phyloP scores from a whole-genome alignment of 768 basidiomycete genomes.

The Botryobasidium botryosum region DNA sequence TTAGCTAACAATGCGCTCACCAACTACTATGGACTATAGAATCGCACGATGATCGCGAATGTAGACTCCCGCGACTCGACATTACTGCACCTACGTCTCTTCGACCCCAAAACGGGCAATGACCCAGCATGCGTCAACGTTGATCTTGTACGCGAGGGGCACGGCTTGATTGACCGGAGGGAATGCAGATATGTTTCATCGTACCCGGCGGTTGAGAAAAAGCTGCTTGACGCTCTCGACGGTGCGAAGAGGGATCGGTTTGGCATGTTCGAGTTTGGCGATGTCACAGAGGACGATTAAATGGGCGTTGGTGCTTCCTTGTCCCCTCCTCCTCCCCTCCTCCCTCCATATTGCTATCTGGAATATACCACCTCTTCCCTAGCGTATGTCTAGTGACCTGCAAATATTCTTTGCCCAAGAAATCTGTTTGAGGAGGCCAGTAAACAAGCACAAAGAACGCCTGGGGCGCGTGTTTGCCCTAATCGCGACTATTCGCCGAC shows the following conservation, averaged over 20 bases:
- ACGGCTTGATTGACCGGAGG: constrained; percentile 65
- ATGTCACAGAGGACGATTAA: constrained; percentile 64
- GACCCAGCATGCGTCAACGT: constrained; percentile 79
- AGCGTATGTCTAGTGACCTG: no score
- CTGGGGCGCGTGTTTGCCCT: no score
- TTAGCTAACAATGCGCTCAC: neutral
- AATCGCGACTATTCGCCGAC: no score
- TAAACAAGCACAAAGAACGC: no score
- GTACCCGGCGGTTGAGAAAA: constrained; percentile 51
- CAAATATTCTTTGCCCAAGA: no score
- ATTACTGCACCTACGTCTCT: constrained; percentile 74
- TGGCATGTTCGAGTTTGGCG: constrained; percentile 87
- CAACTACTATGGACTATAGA: constrained; percentile 19
- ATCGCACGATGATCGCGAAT: constrained; percentile 94
- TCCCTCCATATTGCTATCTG: no score
- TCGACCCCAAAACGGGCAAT: constrained; percentile 57
- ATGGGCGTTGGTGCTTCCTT: no score
- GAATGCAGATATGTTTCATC: constrained; percentile 51
- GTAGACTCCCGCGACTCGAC: constrained; percentile 71
- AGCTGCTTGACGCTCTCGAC: constrained; percentile 40
- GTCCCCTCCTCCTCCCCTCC: no score
- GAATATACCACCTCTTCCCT: no score
- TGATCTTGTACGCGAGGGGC: constrained; percentile 75
- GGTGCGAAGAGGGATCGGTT: constrained; percentile 57
- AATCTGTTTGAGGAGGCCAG: no score